Evolutionary conservation across 495 filamentous ascomycete genomes (phyloP), one percentile per base, ranked within the genome.

Genomic region (Penicillium alfredii): DNA sequence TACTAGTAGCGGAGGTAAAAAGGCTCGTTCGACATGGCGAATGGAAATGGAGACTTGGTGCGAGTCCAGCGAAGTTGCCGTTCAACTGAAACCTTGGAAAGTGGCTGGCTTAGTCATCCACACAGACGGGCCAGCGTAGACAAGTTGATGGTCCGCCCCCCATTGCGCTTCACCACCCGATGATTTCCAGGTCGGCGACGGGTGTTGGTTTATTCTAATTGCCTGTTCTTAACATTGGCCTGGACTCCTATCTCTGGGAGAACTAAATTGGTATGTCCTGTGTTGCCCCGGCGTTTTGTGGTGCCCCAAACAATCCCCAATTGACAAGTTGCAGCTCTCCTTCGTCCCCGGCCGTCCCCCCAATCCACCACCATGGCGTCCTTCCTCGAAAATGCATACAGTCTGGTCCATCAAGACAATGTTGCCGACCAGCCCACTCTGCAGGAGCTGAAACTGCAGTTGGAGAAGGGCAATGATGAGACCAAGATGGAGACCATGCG

Each of bases 1-100:
- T 82, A 94, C 88, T 98, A 98, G 72, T 99, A 99, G 50, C 92
- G 81, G 35, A 99, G 65, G 58, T 99, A 99, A 61, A 99, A 99
- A 9, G 81, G 79, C 45, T 98, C 92, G 56, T 69, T 73, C 42
- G 77, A 67, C 74, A 78, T 72, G 32, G 26, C 8, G 6, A 25
- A 38, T 32, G 23, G 26, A 49, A 45, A 41, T 26, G 45, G 42
- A 42, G 49, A 49, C 39, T 51, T 48, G n/a, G n/a, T n/a, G n/a
- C n/a, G n/a, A n/a, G n/a, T n/a, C n/a, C n/a, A n/a, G n/a, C n/a
- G n/a, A n/a, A n/a, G n/a, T n/a, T n/a, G n/a, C n/a, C n/a, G n/a
- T n/a, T n/a, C n/a, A n/a, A n/a, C n/a, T n/a, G n/a, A n/a, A n/a
- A n/a, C n/a, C n/a, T n/a, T n/a, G 51, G 44, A 49, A 43, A 49